These are phyloP conservation scores for Fusarium equiseti DNA, from an alignment of 2,329 filamentous ascomycete species.

Conservation along the genomic window DNA sequence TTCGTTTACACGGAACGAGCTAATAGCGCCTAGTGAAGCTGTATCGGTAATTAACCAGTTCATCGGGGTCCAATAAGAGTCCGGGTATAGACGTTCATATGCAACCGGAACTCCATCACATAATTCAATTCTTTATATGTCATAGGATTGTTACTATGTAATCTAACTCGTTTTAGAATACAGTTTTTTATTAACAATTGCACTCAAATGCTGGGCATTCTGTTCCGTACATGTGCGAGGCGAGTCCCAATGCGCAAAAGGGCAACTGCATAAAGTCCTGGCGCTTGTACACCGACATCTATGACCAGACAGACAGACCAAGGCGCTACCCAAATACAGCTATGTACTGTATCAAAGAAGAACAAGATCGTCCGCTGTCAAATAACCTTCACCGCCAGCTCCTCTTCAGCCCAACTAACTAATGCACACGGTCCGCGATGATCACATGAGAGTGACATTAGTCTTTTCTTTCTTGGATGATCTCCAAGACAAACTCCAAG, in stretches of 20 bases:
- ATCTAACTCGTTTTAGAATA: neutral
- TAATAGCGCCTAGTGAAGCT: conserved; percentile 2
- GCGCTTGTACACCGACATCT: conserved; percentile 38
- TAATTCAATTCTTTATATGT: neutral
- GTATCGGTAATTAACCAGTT: neutral
- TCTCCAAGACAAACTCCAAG: neutral
- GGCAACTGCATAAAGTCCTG: conserved; percentile 18
- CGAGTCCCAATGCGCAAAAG: conserved; percentile 11
- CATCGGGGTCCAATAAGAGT: neutral
- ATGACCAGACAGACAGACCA: conserved; percentile 33
- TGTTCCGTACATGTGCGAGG: conserved; percentile 3
- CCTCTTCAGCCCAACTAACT: conserved; percentile 25
- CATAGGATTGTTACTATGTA: neutral
- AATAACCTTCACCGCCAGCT: conserved; percentile 42
- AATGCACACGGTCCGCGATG: conserved; percentile 37
- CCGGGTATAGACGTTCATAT: neutral
- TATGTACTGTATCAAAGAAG: conserved; percentile 23
- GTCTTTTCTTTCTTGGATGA: neutral
- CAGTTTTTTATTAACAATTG: neutral
- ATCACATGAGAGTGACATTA: conserved; percentile 6
- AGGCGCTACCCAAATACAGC: conserved; percentile 16
- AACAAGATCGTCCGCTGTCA: conserved; percentile 14
- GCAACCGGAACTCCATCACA: neutral
- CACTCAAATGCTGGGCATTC: neutral
- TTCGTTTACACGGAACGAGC: conserved; percentile 23